Evolutionary conservation across 495 filamentous ascomycete species (phyloP), one percentile per base, ranked within the genome.

Genomic region (Penicillium paxilli): DNA sequence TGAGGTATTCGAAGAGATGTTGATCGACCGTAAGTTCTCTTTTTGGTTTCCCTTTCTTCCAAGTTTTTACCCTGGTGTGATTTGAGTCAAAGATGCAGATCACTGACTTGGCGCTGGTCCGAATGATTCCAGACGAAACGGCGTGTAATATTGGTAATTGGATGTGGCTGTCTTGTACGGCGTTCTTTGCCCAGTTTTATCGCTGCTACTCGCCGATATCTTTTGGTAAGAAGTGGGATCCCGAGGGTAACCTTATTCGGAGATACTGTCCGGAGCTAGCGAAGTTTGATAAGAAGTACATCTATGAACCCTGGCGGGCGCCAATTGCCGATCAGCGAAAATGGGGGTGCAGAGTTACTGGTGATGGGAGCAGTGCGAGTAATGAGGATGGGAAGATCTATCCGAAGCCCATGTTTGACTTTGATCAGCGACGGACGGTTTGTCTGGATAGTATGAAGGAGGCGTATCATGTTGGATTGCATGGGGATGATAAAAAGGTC

Each of bases 261-360:
- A 69, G 68, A 25, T 89, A 81, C 66, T 77, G 84, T 6, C 87
- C 87, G 0, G 87, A 89, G 55, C 64, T 90, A 35, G 70, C 71
- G 35, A 53, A 75, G 1, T 76, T 82, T 47, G 74, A 81, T 33
- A 78, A 80, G 57, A 89, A 87, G 55, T 89, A 77, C 51, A 87
- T 90, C 33, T 90, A 87, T 55, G 86, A 89, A 73, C 87, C 87
- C 6, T 88, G 86, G 85, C 86, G 82, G 54, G 83, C 86, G 52
- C 82, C 80, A 6, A 77, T 80, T 23, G 67, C 68, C 17, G 84
- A 86, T 57, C 81, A 86, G 67, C 83, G 78, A 57, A 75, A 73
- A 50, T 84, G 82, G 44, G 77, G 80, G 0, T 84, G 85, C 41
- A 55, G 75, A 24, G 68, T 88, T 24, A 79, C 75, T 22, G 80